phyloP scores from a whole-genome alignment of 129 eudicot genomes.

The Artemisia annua region DNA sequence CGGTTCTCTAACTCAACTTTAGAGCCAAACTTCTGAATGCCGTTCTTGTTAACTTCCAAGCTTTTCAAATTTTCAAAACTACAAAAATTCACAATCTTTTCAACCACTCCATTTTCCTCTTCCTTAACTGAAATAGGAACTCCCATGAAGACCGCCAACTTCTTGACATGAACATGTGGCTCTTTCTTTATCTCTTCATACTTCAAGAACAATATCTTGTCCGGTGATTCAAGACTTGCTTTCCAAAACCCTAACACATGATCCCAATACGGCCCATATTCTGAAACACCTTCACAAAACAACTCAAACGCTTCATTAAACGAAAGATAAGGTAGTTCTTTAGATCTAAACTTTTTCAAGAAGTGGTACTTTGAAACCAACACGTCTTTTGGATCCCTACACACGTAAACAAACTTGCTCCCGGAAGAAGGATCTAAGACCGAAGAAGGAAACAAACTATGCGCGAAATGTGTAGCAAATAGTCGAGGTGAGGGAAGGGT shows the following conservation, averaged over 20 bases:
- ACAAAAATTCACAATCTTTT: not conserved
- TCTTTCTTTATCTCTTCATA: slow-evolving; percentile 4
- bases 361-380: not conserved
- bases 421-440: not conserved
- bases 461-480: not conserved
- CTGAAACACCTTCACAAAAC: not conserved
- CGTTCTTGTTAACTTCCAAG: not conserved
- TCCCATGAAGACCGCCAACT: slow-evolving; percentile 13
- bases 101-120: not conserved
- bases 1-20: not conserved
- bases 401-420: not conserved
- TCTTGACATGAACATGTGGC: slow-evolving; percentile 1
- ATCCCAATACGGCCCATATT: no score
- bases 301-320: not conserved
- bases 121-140: not conserved
- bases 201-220: not conserved
- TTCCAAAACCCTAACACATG: not conserved
- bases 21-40: not conserved
- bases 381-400: not conserved
- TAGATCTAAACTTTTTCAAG: not conserved
- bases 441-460: not conserved
- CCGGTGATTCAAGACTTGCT: no score
- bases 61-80: not conserved
- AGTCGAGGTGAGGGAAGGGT: not conserved
- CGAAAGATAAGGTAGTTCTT: not conserved